Percentiles rank a stretch among this genome's conserved stretches.
Conservation (phyloP, 2,329 filamentous ascomycete species). For the Diaporthe sp. region DNA sequence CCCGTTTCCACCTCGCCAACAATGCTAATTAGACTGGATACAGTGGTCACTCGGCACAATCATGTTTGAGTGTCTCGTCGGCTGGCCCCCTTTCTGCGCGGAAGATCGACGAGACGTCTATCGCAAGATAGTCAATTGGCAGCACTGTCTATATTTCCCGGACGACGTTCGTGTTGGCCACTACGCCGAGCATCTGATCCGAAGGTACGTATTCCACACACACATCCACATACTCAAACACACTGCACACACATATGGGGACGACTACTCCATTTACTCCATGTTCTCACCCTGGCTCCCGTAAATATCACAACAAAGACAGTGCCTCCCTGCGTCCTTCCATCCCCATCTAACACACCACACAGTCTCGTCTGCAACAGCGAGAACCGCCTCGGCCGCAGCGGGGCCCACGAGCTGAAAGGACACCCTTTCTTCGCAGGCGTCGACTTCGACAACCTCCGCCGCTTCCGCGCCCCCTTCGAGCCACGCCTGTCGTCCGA, state of each 20-base stretch:
- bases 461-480: slow-evolving; percentile 80
- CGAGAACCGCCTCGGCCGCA: slow-evolving; percentile 77
- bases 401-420: slow-evolving; percentile 79
- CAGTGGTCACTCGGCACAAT: slow-evolving; percentile 84
- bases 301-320: too few species aligned
- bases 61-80: slow-evolving; percentile 87
- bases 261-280: not conserved
- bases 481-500: slow-evolving; percentile 80
- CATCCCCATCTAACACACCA: not conserved
- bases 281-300: not conserved
- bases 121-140: slow-evolving; percentile 85
- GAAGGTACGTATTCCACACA: slow-evolving; percentile 63
- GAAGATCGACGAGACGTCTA: slow-evolving; percentile 84
- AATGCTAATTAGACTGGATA: not conserved
- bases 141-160: slow-evolving; percentile 79
- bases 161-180: slow-evolving; percentile 77
- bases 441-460: slow-evolving; percentile 79
- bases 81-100: slow-evolving; percentile 86
- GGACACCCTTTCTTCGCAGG: slow-evolving; percentile 82
- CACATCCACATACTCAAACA: not conserved
- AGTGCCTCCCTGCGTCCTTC: not conserved
- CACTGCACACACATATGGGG: not conserved
- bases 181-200: slow-evolving; percentile 79
- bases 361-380: slow-evolving; percentile 77
- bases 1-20: not conserved